Evolutionary conservation across 2,329 filamentous ascomycete genomes (phyloP).

Genomic region (Epichloe scottii): DNA sequence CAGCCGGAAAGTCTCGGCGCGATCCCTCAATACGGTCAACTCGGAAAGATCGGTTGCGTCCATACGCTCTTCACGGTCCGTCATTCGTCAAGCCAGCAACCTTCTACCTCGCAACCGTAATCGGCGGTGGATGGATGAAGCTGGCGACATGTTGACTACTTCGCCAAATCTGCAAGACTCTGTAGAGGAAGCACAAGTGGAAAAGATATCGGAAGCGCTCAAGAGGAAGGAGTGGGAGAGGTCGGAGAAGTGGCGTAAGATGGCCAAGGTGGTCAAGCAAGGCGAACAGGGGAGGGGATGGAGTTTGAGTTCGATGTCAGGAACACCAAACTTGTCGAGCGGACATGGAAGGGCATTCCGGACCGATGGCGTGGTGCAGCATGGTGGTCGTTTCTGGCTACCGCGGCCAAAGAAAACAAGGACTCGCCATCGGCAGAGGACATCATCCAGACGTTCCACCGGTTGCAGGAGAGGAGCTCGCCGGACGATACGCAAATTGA

Average conservation of each 20-base stretch:
- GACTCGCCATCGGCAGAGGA: slow-evolving; percentile 52
- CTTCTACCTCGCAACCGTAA: slow-evolving; percentile 48
- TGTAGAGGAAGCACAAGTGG: slow-evolving; percentile 40
- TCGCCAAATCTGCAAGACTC: slow-evolving; percentile 44
- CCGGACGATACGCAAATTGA: slow-evolving; percentile 96
- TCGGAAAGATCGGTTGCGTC: slow-evolving; percentile 40
- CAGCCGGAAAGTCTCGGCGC: slow-evolving; percentile 42
- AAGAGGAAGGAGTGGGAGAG: slow-evolving; percentile 52
- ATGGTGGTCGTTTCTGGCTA: slow-evolving; percentile 84
- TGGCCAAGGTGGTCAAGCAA: slow-evolving; percentile 45
- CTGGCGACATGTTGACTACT: slow-evolving; percentile 53
- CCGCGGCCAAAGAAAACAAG: slow-evolving; percentile 58
- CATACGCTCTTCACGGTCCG: slow-evolving; percentile 39
- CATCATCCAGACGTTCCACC: slow-evolving; percentile 59
- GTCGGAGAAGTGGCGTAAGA: slow-evolving; percentile 55
- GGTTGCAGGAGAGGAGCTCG: slow-evolving; percentile 59
- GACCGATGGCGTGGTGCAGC: slow-evolving; percentile 88
- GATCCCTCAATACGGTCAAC: slow-evolving; percentile 45
- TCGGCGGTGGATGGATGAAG: slow-evolving; percentile 49
- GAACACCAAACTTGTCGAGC: slow-evolving; percentile 73
- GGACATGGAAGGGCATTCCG: slow-evolving; percentile 96
- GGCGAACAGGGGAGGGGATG: slow-evolving; percentile 44
- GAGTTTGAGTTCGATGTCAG: slow-evolving; percentile 68
- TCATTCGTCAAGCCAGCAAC: slow-evolving; percentile 45
- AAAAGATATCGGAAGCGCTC: slow-evolving; percentile 38